Percentiles rank a stretch among this genome's conserved stretches.
Conservation (phyloP, 1,284 basidiomycete genomes). For the Abortiporus biennis region DNA sequence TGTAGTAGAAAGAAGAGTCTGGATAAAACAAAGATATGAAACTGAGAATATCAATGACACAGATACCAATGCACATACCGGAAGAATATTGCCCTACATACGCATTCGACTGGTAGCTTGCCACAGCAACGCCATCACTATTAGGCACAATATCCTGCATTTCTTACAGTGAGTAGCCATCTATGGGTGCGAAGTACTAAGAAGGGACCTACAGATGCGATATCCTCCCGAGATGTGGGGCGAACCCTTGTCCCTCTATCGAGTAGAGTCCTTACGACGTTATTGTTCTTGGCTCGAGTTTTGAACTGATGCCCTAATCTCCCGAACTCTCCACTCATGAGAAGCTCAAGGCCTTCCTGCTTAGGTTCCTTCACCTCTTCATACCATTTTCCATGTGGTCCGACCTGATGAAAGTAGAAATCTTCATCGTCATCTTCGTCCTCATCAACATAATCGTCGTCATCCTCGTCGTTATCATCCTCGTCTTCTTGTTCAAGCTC, state of each 20-base stretch:
- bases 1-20: slow-evolving; percentile 82
- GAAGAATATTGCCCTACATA: slow-evolving; percentile 92
- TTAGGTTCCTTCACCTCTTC: slow-evolving; percentile 57
- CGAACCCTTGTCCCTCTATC: slow-evolving; percentile 33
- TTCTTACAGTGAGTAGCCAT: slow-evolving; percentile 2
- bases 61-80: slow-evolving; percentile 35
- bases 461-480: slow-evolving; percentile 35
- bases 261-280: slow-evolving; percentile 42
- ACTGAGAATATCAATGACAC: background rate
- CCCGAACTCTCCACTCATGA: slow-evolving; percentile 85
- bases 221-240: slow-evolving; percentile 44
- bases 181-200: background rate
- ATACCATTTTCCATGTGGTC: slow-evolving; percentile 5
- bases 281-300: slow-evolving; percentile 28
- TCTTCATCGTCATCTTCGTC: slow-evolving; percentile 35
- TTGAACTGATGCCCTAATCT: slow-evolving; percentile 46
- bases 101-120: slow-evolving; percentile 73
- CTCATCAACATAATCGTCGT: slow-evolving; percentile 29
- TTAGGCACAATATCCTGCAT: slow-evolving; percentile 82
- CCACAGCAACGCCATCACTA: slow-evolving; percentile 82
- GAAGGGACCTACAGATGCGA: slow-evolving; percentile 37
- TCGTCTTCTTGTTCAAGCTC: slow-evolving; percentile 20
- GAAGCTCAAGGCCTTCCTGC: slow-evolving; percentile 62
- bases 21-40: slow-evolving; percentile 18
- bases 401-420: slow-evolving; percentile 10